A percentile compares a stretch with the other conserved stretches of the same genome.
Conservation (phyloP, 257 asterid genomes). For the Lycium ferocissimum region DNA sequence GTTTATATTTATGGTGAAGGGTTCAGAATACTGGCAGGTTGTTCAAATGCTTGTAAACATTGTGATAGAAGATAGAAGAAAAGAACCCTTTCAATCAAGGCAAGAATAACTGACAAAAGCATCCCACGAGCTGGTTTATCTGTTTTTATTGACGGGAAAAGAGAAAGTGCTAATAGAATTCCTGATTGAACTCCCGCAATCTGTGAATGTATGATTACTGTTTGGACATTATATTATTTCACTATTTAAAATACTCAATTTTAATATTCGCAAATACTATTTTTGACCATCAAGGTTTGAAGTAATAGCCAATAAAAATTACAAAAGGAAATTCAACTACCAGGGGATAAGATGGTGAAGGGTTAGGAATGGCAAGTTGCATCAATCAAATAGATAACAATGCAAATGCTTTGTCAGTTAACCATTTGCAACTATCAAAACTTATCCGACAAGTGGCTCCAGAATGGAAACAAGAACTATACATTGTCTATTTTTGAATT, state of each 20-base stretch:
- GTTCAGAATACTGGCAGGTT: not conserved
- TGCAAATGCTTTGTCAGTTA: not conserved
- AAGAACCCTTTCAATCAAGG: slow-evolving; percentile 4
- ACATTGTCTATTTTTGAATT: not conserved
- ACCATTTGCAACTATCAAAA: not conserved
- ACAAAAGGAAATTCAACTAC: not conserved
- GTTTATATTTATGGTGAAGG: not conserved
- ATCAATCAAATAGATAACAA: not conserved
- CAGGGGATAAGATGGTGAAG: not conserved
- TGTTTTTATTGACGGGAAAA: not conserved
- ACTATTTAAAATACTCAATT: not conserved
- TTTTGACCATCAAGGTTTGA: not conserved
- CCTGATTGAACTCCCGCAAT: not conserved
- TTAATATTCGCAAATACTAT: not conserved
- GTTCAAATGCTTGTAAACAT: not conserved
- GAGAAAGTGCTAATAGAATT: not conserved
- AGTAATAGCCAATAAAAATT: no score
- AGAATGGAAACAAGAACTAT: not conserved
- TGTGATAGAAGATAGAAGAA: not conserved
- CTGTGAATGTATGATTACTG: not conserved
- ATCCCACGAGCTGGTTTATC: not conserved
- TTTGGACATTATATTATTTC: not conserved
- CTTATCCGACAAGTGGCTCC: not conserved
- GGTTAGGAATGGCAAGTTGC: not conserved
- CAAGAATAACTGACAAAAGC: slow-evolving; percentile 15